These are phyloP conservation scores for Forsythia suspensa DNA, from an alignment of 257 asterid species.

Conservation along the genomic window DNA sequence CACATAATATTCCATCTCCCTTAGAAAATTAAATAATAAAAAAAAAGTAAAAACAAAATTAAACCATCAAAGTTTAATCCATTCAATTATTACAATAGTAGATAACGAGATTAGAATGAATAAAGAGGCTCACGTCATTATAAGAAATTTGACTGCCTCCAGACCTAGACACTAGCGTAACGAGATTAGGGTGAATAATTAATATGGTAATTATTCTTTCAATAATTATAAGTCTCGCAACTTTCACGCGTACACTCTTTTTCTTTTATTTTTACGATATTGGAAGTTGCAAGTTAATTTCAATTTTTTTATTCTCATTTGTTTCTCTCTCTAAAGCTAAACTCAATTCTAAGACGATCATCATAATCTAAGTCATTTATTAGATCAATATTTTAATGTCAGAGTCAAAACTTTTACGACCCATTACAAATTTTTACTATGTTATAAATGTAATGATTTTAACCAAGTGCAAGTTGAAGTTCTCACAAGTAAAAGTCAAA, in stretches of 20 bases:
- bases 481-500: too few relatives aligned
- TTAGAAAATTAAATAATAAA: not conserved
- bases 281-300: not conserved
- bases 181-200: not conserved
- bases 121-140: not conserved
- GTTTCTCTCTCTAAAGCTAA: not conserved
- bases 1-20: slow-evolving; percentile 13
- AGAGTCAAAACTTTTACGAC: not conserved
- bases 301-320: not conserved
- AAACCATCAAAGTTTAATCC: not conserved
- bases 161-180: not conserved
- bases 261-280: not conserved
- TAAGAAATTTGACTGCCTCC: not conserved
- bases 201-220: not conserved
- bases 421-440: not conserved
- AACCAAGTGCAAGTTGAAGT: not conserved
- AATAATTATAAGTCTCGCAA: not conserved
- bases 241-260: not conserved
- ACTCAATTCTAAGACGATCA: not conserved
- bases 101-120: not conserved
- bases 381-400: not conserved
- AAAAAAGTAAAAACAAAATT: not conserved
- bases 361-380: not conserved
- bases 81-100: slow-evolving; percentile 20
- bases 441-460: not conserved